Conservation (phyloP, 768 basidiomycete genomes). For the Mycena rebaudengoi region DNA sequence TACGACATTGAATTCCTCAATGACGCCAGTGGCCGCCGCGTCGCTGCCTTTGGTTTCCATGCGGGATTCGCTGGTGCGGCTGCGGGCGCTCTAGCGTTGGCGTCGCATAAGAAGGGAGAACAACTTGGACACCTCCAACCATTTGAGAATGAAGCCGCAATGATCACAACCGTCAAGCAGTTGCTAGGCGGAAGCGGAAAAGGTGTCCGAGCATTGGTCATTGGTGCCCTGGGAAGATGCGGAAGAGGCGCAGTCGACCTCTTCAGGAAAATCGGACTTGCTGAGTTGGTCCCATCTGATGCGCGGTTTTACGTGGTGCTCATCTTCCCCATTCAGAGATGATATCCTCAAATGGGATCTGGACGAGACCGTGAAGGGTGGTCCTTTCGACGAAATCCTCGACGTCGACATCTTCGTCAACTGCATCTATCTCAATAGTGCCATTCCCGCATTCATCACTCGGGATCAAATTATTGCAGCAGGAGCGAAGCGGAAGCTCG, state of each 20-base stretch:
- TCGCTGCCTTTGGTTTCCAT: slow-evolving; percentile 98
- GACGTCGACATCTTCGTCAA: slow-evolving; percentile 99
- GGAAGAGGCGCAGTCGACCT: slow-evolving; percentile 95
- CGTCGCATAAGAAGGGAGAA: slow-evolving; percentile 67
- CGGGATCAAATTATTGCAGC: slow-evolving; percentile 74
- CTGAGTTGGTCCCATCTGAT: slow-evolving; percentile 71
- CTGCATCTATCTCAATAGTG: slow-evolving; percentile 95
- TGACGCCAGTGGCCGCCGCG: slow-evolving; percentile 84
- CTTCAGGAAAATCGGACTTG: slow-evolving; percentile 94
- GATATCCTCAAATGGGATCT: slow-evolving; percentile 99
- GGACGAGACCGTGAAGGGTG: slow-evolving; percentile 95
- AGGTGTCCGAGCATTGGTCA: slow-evolving; percentile 87
- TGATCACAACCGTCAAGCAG: slow-evolving; percentile 79
- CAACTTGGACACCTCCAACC: slow-evolving; percentile 77
- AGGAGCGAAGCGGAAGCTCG: slow-evolving; percentile 71
- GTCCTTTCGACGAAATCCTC: slow-evolving; percentile 94
- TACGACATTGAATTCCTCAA: slow-evolving; percentile 97
- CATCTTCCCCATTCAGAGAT: slow-evolving; percentile 58
- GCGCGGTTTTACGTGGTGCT: background rate
- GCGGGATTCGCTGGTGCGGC: slow-evolving; percentile 99
- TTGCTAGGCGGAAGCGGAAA: slow-evolving; percentile 73
- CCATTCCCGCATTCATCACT: slow-evolving; percentile 86
- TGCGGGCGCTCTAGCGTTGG: slow-evolving; percentile 84
- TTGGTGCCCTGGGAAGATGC: slow-evolving; percentile 95
- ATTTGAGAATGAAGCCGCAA: slow-evolving; percentile 83